Base-by-base conservation (phyloP, 371 early-diverging fungal species). In the Pancytospora epiphaga region DNA sequence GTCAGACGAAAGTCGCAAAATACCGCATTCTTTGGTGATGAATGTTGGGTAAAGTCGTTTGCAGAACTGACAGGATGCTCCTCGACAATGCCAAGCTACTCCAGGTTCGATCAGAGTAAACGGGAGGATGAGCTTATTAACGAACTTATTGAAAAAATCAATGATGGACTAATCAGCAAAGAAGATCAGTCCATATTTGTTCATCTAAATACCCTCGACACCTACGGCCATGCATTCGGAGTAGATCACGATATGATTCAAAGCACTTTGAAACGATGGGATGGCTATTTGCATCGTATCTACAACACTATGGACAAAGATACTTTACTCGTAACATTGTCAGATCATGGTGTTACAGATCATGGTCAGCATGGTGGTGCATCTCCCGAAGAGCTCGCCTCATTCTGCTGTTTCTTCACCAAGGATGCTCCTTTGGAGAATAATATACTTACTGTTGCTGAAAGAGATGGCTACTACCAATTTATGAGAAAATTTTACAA, bases 321-420 rank as follows among this genome's bases (percentile, higher is more conserved):
- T 18, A 91, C 95, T 0, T 73, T 92, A 3, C 82, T 95, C 9
- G 83, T 91, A 12, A 87, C 95, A n/a, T 86, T 93, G 81, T 95
- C 95, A 25, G 98, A 98, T 80, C 98, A 98, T 75, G 98, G 98
- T 18, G 94, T 95, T 90, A 91, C 91, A 38, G 76, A 84, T n/a
- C 89, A 91, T 73, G 98, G 98, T 0, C 93, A 94, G 74, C 98
- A 98, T 72, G 98, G 96, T 9, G 94, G 95, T 9, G 91, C 92
- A 69, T 89, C 89, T 62, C 85, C 85, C 43, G 84, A 87, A 43
- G 96, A 95, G 39, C 34, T 66, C 38, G 70, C 77, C n/a, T 69
- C 80, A 33, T 66, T 80, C 37, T 67, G 64, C 15, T 15, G 54
- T 25, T 66, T 82, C 22, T 61, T 79, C 38, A 57, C 70, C 12